Base-by-base conservation (phyloP, 2,329 filamentous ascomycete genomes). In the Scortechinia acanthostroma region DNA sequence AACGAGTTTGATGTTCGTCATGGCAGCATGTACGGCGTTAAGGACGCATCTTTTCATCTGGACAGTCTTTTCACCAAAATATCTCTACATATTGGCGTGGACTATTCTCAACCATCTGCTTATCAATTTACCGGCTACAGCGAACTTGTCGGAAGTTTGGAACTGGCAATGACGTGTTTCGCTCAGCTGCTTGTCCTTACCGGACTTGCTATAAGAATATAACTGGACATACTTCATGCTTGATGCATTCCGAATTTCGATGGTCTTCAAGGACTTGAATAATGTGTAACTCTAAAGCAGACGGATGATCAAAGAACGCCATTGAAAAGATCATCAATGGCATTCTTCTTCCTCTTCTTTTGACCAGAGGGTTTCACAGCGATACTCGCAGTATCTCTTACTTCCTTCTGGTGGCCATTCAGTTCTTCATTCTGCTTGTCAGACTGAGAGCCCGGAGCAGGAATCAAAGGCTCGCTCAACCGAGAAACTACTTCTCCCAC, bases 21-120 rank as follows among this genome's bases (percentile, higher is more conserved):
- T 40, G 35, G 35, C 35, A 10, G 35, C 35, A 40, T 40, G 35
- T 19, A 19, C 35, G 17, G 35, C 35, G 10, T 40, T 40, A 17
- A 40, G 35, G 35, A 40, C 35, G 10, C 35, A 40, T 40, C 35
- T 40, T 17, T 40, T 40, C 35, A 40, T 40, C 6, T 40, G 35
- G 35, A 40, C 35, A 13, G 35, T 40, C 13, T 40, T 40, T 17
- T 40, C 35, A 17, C 35, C 35, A 40, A 40, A 40, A 19, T 40
- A 10, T 40, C 35, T 40, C 6, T 40, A 40, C 20, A 40, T 17
- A 19, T 15, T 40, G 35, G 35, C 35, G 17, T 40, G 35, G 35
- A 17, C 35, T 10, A 40, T 17, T 6, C 35, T 40, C 6, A 40
- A 40, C 35, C 35, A 40, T 40, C 6, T 40, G 6, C 13, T 40